Evolutionary conservation across 208 protist genomes (phyloP), one percentile per base, ranked within the genome.

Genomic region (Polymyxa betae): DNA sequence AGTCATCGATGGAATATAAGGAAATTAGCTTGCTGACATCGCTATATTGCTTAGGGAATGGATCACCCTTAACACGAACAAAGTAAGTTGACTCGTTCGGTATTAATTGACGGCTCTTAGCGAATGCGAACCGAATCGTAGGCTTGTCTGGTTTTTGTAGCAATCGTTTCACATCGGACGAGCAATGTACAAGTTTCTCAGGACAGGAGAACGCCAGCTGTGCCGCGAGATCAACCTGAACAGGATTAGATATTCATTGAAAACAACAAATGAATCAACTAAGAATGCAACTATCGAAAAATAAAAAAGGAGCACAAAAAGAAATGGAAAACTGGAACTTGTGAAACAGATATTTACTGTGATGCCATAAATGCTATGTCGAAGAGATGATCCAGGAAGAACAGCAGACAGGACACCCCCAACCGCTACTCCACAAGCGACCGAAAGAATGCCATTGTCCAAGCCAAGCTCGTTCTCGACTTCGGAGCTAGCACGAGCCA

Each of bases 181-280:
- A 5, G 72, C 72, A 82, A 43, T 82, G 72, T 43, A 82, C 12
- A 5, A 82, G 72, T 20, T 35, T 35, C 16, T 5, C 5, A 20
- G 72, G 72, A 43, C 72, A 82, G 35, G 72, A 82, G 5, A 82
- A n/a, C 16, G 72, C 72, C 72, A 82, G 72, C 12, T 43, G 72
- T 43, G 72, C 72, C 5, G n/a, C 72, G 16, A 43, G 5, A 43
- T 82, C 72, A 5, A 82, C 72, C 72, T 82, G n/a, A 35, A 82
- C 72, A 5, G 20, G 54, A 16, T 16, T 29, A 66, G 20, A 29
- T 29, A 29, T 66, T 29, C 29, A 16, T n/a, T n/a, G n/a, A n/a
- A n/a, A n/a, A n/a, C n/a, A n/a, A n/a, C n/a, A n/a, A n/a, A n/a
- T n/a, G n/a, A n/a, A n/a, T n/a, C n/a, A n/a, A n/a, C n/a, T n/a